phyloP scores from a whole-genome alignment of 2,329 filamentous ascomycete species.

The Colletotrichum tropicale region DNA sequence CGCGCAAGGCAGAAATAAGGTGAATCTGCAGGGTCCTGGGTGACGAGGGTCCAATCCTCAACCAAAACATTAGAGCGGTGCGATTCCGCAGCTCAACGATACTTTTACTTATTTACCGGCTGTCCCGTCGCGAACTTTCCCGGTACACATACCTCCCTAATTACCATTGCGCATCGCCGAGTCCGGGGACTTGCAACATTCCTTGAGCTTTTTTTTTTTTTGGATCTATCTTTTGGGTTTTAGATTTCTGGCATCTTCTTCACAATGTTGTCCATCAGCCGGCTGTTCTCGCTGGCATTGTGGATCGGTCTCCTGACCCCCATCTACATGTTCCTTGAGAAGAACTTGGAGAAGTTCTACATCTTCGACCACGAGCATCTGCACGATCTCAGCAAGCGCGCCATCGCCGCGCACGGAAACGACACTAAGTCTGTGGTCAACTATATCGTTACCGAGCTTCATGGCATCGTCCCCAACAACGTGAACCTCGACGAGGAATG shows the following conservation, averaged over 20 bases:
- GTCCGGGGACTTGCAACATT: background rate
- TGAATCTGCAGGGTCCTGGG: slow-evolving; percentile 15
- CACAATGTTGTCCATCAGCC: slow-evolving; percentile 25
- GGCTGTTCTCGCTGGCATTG: slow-evolving; percentile 56
- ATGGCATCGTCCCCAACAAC: slow-evolving; percentile 54
- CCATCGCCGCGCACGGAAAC: slow-evolving; percentile 73
- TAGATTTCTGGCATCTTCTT: background rate
- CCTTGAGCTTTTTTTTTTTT: background rate
- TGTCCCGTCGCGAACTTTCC: background rate
- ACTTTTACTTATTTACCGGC: background rate
- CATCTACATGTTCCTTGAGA: slow-evolving; percentile 60
- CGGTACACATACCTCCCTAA: background rate
- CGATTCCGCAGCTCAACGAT: slow-evolving; percentile 1
- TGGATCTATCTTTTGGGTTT: background rate
- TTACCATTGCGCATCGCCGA: background rate
- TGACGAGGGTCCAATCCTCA: background rate
- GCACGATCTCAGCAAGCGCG: slow-evolving; percentile 69
- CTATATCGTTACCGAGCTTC: slow-evolving; percentile 73
- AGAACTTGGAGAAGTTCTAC: slow-evolving; percentile 70
- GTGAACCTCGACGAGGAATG: slow-evolving; percentile 79
- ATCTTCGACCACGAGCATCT: slow-evolving; percentile 75
- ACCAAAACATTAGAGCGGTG: slow-evolving; percentile 19
- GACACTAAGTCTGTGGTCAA: slow-evolving; percentile 72
- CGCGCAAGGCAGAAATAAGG: slow-evolving; percentile 18
- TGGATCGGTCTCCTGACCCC: slow-evolving; percentile 59